Base-by-base conservation (phyloP, 139 green algal genomes). In the Gonium pectorale region DNA sequence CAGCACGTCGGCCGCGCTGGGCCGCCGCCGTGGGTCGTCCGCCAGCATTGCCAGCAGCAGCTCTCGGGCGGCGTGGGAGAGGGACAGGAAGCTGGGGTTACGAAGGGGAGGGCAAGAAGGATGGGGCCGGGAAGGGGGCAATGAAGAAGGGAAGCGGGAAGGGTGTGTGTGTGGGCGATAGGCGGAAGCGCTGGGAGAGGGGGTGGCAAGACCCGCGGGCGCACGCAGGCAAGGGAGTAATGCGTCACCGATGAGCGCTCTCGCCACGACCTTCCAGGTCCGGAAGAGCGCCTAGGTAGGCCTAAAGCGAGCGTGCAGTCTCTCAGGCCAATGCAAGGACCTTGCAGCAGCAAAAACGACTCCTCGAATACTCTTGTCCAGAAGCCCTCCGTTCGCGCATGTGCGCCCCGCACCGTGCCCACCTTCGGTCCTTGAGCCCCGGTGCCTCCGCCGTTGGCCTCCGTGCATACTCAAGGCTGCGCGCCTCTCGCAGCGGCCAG, bases 11-110 rank as follows among this genome's bases (percentile, higher is more conserved):
- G 68, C 59, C 27, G 79, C 59, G 26, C 43, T 77, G 11, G 87
- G 88, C 29, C 89, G 68, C 4, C 52, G 43, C 33, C n/a, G 33
- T 21, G 87, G 83, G 37, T 81, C 69, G 27, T 91, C 75, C 29
- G 51, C 63, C 74, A 92, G 67, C 89, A 92, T 90, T 9, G 13
- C 2, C 35, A 87, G 49, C 60, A 91, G 60, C 67, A 92, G 87
- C 64, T 88, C 38, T 51, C 81, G 56, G 15, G 87, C 89, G 2
- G 43, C 24, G 35, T 46, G 8, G 5, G 80, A 90, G 24, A 87
- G 72, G 2, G 49, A 51, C 51, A 75, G 59, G 46, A 75, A 86
- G 44, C 73, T 81, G 73, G 37, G 26, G 26, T 46, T 29, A 49
- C 13, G 29, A 9, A 40, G n/a, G 22, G 19, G 62, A 9, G 29